phyloP scores from a whole-genome alignment of 2,329 filamentous ascomycete genomes.

The Rutstroemia sp. region DNA sequence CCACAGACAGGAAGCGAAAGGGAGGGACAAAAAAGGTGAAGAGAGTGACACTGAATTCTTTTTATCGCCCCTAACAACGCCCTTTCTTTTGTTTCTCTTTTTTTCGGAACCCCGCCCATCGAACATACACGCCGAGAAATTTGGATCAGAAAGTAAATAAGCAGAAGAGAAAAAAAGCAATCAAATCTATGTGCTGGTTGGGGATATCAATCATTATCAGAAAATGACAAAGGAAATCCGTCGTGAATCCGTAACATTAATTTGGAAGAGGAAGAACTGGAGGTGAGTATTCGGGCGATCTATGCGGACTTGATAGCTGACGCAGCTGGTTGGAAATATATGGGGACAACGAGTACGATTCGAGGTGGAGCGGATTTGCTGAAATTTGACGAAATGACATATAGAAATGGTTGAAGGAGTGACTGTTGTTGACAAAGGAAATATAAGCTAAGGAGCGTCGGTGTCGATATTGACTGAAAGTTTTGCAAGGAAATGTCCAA shows the following conservation, averaged over 20 bases:
- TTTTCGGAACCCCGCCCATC: not conserved
- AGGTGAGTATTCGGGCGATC: not conserved
- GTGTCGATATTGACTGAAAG: constrained; percentile 19
- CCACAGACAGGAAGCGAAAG: not conserved
- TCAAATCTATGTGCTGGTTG: constrained; percentile 21
- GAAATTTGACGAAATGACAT: not conserved
- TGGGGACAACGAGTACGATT: not conserved
- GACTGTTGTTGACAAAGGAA: constrained; percentile 18
- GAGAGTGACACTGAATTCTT: not conserved
- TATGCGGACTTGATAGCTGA: not conserved
- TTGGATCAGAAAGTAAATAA: not conserved
- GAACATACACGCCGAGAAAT: constrained; percentile 1
- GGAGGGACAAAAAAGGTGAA: not conserved
- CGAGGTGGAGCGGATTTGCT: not conserved
- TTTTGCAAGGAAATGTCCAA: constrained; percentile 16
- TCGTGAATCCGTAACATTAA: not conserved
- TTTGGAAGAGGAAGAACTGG: not conserved
- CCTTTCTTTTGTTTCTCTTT: constrained; percentile 1
- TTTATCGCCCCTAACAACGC: not conserved
- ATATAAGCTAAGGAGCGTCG: constrained; percentile 28
- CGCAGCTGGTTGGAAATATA: not conserved
- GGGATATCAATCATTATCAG: constrained; percentile 14
- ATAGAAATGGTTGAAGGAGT: constrained; percentile 30
- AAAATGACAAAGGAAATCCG: not conserved
- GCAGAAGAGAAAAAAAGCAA: constrained; percentile 1